These are phyloP conservation scores for Rheum nobile DNA, from an alignment of 148 eudicot genomes.

Conservation along the genomic window DNA sequence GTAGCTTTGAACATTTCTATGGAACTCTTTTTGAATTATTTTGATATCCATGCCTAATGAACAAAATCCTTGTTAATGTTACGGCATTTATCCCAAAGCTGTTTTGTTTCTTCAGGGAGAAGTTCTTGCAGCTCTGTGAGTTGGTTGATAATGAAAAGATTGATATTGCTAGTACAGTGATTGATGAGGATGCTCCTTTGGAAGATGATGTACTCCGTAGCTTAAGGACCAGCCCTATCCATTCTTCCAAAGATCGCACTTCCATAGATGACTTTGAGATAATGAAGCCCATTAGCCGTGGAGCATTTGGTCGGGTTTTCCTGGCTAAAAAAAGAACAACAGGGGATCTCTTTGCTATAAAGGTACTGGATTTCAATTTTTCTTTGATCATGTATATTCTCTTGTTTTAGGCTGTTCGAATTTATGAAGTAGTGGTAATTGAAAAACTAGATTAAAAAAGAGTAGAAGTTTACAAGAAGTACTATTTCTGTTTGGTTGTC, in stretches of 20 bases:
- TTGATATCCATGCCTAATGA: not conserved
- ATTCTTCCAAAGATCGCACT: conserved; percentile 81
- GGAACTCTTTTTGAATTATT: not conserved
- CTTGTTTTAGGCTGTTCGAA: not conserved
- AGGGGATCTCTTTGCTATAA: conserved; percentile 97
- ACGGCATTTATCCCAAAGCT: not conserved
- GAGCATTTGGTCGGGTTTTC: conserved; percentile 96
- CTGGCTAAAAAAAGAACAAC: conserved; percentile 92
- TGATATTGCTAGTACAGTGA: conserved; percentile 79
- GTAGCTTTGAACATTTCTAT: not conserved
- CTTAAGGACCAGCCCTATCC: conserved; percentile 89
- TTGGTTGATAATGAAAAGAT: conserved; percentile 86
- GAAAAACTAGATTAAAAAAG: too few species aligned
- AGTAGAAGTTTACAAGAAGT: too few species aligned
- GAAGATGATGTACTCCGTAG: conserved; percentile 97
- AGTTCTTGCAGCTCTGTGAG: conserved; percentile 86
- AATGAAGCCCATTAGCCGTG: conserved; percentile 95
- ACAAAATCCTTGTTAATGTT: not conserved
- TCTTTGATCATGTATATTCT: not conserved
- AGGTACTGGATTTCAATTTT: conserved; percentile 37
- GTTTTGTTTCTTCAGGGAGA: conserved; percentile 53
- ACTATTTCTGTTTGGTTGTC: too few species aligned
- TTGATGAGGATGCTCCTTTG: conserved; percentile 96
- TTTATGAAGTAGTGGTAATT: too few species aligned
- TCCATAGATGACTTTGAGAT: conserved; percentile 98